Conservation (phyloP, 805 yeast genomes). For the Candida railenensis region DNA sequence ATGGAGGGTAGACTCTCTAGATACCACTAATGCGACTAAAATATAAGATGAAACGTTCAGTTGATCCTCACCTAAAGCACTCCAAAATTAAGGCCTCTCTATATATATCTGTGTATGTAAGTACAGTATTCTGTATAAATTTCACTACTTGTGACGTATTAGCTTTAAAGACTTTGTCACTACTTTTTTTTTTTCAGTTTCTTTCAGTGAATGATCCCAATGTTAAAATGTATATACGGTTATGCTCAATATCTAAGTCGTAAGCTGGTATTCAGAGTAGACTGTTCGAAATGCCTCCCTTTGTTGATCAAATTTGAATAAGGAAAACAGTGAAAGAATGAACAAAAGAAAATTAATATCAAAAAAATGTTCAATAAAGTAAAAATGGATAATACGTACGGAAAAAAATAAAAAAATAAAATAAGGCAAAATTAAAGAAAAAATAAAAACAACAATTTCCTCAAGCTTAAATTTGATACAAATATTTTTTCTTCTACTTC, state of each 20-base stretch:
- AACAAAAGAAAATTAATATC: neutral
- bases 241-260: neutral
- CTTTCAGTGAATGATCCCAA: neutral
- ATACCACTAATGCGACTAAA: neutral
- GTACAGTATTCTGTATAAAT: neutral
- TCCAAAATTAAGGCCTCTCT: no score
- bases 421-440: neutral
- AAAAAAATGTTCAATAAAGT: neutral
- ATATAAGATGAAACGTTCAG: neutral
- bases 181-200: neutral
- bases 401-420: neutral
- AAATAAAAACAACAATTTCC: conserved; percentile 1
- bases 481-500: neutral
- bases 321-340: neutral
- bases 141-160: neutral
- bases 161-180: no score
- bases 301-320: neutral
- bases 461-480: neutral
- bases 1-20: conserved; percentile 3
- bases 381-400: neutral
- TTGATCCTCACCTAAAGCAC: no score
- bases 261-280: neutral
- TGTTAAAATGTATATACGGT: neutral
- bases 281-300: neutral
- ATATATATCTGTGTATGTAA: no score